A percentile compares a stretch with the other conserved stretches of the same genome.
Conservation (phyloP, 495 filamentous ascomycete species). For the Neurospora terricola region DNA sequence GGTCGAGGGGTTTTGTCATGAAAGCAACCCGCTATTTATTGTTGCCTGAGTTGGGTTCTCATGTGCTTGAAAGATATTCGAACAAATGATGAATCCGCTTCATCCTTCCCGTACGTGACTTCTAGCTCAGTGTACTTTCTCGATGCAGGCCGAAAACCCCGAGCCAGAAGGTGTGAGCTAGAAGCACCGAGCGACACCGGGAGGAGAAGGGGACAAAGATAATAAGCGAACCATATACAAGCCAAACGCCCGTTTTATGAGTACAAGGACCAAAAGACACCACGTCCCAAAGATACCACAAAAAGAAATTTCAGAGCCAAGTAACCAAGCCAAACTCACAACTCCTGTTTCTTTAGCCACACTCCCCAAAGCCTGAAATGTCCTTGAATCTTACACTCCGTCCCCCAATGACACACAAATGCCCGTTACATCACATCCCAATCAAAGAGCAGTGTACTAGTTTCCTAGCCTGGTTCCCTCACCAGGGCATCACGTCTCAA, state of each 20-base stretch:
- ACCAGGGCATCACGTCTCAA: neutral
- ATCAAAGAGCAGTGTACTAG: neutral
- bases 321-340: neutral
- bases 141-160: neutral
- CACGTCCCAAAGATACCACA: neutral
- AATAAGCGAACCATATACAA: neutral
- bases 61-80: neutral
- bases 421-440: neutral
- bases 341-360: neutral
- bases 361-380: neutral
- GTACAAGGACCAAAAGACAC: neutral
- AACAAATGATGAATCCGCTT: neutral
- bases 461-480: neutral
- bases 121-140: neutral
- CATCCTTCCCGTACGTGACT: neutral
- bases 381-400: neutral
- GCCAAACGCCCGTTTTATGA: neutral
- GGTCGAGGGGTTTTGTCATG: no score
- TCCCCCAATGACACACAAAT: neutral
- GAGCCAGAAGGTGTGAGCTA: neutral
- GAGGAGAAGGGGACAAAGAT: neutral
- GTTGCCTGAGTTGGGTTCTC: neutral
- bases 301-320: neutral
- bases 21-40: neutral
- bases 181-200: neutral